Conservation (phyloP, 2,329 filamentous ascomycete species). For the Aureobasidium melanogenum region DNA sequence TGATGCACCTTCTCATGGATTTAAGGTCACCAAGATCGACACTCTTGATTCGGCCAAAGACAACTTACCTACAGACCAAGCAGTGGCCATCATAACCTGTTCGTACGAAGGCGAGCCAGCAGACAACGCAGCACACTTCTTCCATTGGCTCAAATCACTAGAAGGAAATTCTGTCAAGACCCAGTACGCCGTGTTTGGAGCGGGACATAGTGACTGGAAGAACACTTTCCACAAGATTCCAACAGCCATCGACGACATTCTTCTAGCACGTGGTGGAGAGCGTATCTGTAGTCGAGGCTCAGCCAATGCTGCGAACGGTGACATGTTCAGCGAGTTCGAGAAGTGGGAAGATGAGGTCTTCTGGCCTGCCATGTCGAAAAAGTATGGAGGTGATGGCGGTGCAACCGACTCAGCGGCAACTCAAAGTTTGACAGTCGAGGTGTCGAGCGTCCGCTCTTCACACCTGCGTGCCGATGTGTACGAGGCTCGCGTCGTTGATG, state of each 20-base stretch:
- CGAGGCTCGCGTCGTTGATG: constrained; percentile 50
- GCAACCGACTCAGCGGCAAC: constrained; percentile 14
- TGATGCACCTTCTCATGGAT: constrained; percentile 52
- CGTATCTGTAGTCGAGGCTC: constrained; percentile 43
- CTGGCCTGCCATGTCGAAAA: constrained; percentile 42
- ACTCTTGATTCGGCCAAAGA: constrained; percentile 55
- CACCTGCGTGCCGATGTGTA: constrained; percentile 55
- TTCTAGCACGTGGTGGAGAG: constrained; percentile 43
- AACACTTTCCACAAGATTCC: constrained; percentile 60
- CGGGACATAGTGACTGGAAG: constrained; percentile 50
- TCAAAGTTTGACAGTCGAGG: constrained; percentile 40
- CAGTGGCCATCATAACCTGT: constrained; percentile 58
- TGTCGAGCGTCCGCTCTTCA: constrained; percentile 47
- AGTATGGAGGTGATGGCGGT: constrained; percentile 22
- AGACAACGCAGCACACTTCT: constrained; percentile 62
- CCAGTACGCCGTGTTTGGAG: constrained; percentile 61
- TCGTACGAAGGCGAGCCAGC: constrained; percentile 68
- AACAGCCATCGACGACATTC: constrained; percentile 48
- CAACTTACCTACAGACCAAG: constrained; percentile 50
- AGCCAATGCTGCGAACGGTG: constrained; percentile 52
- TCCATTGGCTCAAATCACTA: constrained; percentile 54
- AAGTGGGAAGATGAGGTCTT: constrained; percentile 54
- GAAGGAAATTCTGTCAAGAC: constrained; percentile 43
- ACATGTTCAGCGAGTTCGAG: constrained; percentile 62
- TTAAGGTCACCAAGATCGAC: constrained; percentile 43